phyloP scores from a whole-genome alignment of 2,329 filamentous ascomycete species.

The Aspergillus ustus region DNA sequence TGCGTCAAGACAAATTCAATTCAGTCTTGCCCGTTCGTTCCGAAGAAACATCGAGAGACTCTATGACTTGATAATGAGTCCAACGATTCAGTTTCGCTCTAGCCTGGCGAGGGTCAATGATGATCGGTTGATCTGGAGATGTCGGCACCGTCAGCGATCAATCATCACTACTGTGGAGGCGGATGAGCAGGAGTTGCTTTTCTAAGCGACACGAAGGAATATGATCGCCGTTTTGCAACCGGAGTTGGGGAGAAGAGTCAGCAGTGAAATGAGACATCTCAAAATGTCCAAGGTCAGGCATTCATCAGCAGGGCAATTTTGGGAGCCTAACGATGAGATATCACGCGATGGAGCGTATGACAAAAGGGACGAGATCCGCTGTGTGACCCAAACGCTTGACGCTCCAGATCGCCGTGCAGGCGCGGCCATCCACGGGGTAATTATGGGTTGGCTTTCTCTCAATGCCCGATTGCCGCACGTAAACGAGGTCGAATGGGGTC shows the following conservation, averaged over 20 bases:
- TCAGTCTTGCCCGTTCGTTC: not conserved
- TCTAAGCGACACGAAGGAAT: not conserved
- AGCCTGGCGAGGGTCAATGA: not conserved
- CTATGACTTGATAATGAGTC: not conserved
- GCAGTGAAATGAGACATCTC: not conserved
- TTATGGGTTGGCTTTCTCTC: not conserved
- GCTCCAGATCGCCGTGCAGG: slow-evolving; percentile 18
- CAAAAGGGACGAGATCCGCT: slow-evolving; percentile 7
- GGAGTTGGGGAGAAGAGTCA: not conserved
- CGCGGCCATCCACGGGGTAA: slow-evolving; percentile 8
- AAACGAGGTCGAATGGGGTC: not conserved
- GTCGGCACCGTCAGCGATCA: not conserved
- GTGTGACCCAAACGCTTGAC: slow-evolving; percentile 6
- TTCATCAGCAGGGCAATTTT: slow-evolving; percentile 12
- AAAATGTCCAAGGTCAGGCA: slow-evolving; percentile 15
- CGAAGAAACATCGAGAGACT: not conserved
- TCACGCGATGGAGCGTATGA: slow-evolving; percentile 22
- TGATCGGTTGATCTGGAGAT: not conserved
- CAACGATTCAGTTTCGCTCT: not conserved
- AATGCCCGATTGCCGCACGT: not conserved
- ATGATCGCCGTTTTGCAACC: not conserved
- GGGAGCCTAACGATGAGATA: slow-evolving; percentile 18
- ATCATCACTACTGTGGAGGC: not conserved
- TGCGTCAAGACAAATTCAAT: not conserved
- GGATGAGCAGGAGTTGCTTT: not conserved